These are phyloP conservation scores for Fusarium guadeloupense DNA, from an alignment of 2,329 filamentous ascomycete genomes.

Conservation along the genomic window DNA sequence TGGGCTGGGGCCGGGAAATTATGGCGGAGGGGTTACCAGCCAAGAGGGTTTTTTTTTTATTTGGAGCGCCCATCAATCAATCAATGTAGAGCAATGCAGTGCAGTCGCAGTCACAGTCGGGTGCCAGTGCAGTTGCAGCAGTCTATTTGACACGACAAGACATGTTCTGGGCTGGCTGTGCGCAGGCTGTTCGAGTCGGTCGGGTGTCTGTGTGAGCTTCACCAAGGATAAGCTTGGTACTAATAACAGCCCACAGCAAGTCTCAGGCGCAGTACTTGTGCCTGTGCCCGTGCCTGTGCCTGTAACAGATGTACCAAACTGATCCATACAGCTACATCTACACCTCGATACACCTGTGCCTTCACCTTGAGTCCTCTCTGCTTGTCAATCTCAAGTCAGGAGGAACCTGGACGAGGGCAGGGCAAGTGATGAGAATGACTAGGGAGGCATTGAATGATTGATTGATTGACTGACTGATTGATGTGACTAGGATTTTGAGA, in stretches of 20 bases:
- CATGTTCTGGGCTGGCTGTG: background rate
- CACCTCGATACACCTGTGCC: background rate
- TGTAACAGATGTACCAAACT: conserved; percentile 25
- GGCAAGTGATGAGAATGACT: conserved; percentile 22
- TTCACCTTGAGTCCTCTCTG: conserved; percentile 9
- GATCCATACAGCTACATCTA: background rate
- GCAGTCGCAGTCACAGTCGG: background rate
- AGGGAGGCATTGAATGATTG: conserved; percentile 24
- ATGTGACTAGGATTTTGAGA: conserved; percentile 32
- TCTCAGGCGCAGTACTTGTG: conserved; percentile 23
- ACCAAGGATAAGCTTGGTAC: conserved; percentile 17
- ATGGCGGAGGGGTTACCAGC: conserved; percentile 37
- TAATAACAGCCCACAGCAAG: conserved; percentile 19
- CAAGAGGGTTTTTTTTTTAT: conserved; percentile 41
- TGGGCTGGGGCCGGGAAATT: conserved; percentile 43
- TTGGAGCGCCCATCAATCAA: conserved; percentile 27
- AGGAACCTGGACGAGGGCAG: conserved; percentile 31
- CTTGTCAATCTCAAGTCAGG: conserved; percentile 37
- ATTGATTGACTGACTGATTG: conserved; percentile 11
- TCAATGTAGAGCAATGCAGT: conserved; percentile 6
- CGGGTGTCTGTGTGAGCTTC: conserved; percentile 29
- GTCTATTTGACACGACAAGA: background rate
- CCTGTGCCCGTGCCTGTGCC: conserved; percentile 25
- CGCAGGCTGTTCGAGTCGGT: conserved; percentile 17
- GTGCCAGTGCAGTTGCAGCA: too few species aligned